Base-by-base conservation (phyloP, 2,329 filamentous ascomycete genomes). In the Emergomyces orientalis region DNA sequence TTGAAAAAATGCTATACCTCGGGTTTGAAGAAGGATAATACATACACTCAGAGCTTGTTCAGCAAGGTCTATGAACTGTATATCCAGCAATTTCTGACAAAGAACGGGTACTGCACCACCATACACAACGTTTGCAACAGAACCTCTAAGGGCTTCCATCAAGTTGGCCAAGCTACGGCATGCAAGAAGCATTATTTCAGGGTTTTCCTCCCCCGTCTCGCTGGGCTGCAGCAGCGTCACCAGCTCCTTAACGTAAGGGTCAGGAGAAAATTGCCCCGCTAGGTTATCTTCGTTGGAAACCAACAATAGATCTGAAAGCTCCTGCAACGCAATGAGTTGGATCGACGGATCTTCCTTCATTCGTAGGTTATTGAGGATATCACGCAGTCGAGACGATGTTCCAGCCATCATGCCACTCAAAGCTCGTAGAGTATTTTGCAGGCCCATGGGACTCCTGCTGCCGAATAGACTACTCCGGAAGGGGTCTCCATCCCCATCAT, bases 211-310 rank as follows among this genome's bases (percentile, higher is more conserved):
- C 27, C 86, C 87, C 66, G 90, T 86, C 63, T 95, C 91, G 71
- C 90, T 90, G 2, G 90, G 89, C 69, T 95, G 89, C 94, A 99
- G 97, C 69, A 99, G 79, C 14, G 82, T 78, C 57, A 99, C 91
- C 60, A 99, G 81, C 76, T 99, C 94, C 77, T 96, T 97, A 62
- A 99, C 91, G 72, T 94, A 97, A 9, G 90, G 84, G 76, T 99
- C 94, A 1, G 94, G 91, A 0, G 90, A 90, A 74, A 99, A 97
- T 71, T 97, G 91, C 4, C 94, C 94, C 1, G 93, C 90, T 13
- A 99, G 82, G 67, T 95, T 97, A 73, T 99, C 94, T 76, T 99
- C 94, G 68, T 94, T 97, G 13, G 93, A 96, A 45, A 99, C 90
- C 37, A 99, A 81, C 5, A 99, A 80, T 61, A 97, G 87, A 75